Percentiles rank a stretch among this genome's conserved stretches.
phyloP scores from a whole-genome alignment of 2,329 filamentous ascomycete genomes.

The Paracoccidioides lutzii region DNA sequence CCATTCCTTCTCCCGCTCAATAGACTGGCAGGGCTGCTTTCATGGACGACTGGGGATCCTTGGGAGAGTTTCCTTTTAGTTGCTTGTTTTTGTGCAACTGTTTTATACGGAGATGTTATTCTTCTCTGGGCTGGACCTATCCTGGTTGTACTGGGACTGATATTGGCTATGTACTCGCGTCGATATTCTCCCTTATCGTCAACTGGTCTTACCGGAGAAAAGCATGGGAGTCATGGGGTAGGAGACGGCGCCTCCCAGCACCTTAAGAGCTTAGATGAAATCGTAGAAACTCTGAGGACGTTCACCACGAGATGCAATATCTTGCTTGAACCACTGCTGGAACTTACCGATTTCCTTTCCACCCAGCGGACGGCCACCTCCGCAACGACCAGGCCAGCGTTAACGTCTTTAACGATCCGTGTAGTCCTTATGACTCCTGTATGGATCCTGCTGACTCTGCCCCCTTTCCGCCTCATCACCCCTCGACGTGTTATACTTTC shows the following conservation, averaged over 20 bases:
- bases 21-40: conserved; percentile 68
- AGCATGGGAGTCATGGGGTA: conserved; percentile 41
- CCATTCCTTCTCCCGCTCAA: conserved; percentile 86
- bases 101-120: conserved; percentile 76
- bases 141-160: conserved; percentile 64
- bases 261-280: conserved; percentile 93
- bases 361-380: conserved; percentile 83
- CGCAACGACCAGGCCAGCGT: conserved; percentile 76
- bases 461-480: conserved; percentile 73
- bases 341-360: conserved; percentile 83
- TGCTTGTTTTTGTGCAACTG: conserved; percentile 69
- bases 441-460: conserved; percentile 73
- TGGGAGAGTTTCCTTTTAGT: conserved; percentile 96
- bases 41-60: conserved; percentile 85
- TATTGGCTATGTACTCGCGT: conserved; percentile 82
- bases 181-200: conserved; percentile 84
- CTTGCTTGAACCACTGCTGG: conserved; percentile 73
- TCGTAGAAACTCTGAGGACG: conserved; percentile 81
- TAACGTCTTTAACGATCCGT: conserved; percentile 79
- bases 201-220: conserved; percentile 60
- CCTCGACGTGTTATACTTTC: conserved; percentile 72
- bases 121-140: conserved; percentile 72
- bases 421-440: conserved; percentile 78
- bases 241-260: conserved; percentile 58
- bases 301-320: conserved; percentile 89